Percentiles rank a stretch among this genome's conserved stretches.
These are phyloP conservation scores for Zygoascus ofunaensis DNA, from an alignment of 805 yeast species.

Conservation along the genomic window DNA sequence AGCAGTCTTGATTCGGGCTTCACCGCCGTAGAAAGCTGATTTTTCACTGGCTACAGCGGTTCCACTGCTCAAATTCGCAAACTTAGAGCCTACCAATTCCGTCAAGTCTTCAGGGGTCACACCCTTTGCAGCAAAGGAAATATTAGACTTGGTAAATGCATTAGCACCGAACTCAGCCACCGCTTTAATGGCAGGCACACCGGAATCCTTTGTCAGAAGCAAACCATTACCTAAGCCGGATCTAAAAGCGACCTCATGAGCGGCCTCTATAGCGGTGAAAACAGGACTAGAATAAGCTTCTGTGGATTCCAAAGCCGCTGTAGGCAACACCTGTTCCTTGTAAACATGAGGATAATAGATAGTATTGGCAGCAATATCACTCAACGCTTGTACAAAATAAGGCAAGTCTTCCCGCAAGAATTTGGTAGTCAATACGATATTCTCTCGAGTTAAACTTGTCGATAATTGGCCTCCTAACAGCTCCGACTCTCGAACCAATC, in stretches of 20 bases:
- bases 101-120: conserved; percentile 62
- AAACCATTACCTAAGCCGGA: conserved; percentile 80
- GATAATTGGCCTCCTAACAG: conserved; percentile 77
- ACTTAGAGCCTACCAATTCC: conserved; percentile 50
- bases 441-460: conserved; percentile 71
- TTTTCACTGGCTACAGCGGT: conserved; percentile 36
- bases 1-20: conserved; percentile 47
- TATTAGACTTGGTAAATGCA: conserved; percentile 61
- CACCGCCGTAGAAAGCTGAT: conserved; percentile 49
- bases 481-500: conserved; percentile 91
- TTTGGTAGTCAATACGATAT: conserved; percentile 66
- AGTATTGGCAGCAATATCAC: conserved; percentile 56
- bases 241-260: conserved; percentile 77
- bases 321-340: conserved; percentile 72
- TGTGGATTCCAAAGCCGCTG: conserved; percentile 55
- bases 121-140: conserved; percentile 65
- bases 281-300: conserved; percentile 37
- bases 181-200: conserved; percentile 60
- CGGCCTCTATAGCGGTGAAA: conserved; percentile 62
- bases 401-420: conserved; percentile 87
- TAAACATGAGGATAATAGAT: conserved; percentile 78
- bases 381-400: conserved; percentile 78
- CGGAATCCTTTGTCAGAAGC: conserved; percentile 30
- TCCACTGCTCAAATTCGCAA: conserved; percentile 56
- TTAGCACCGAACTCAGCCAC: conserved; percentile 56